phyloP scores from a whole-genome alignment of 805 yeast genomes.

The Geotrichum ghanense region DNA sequence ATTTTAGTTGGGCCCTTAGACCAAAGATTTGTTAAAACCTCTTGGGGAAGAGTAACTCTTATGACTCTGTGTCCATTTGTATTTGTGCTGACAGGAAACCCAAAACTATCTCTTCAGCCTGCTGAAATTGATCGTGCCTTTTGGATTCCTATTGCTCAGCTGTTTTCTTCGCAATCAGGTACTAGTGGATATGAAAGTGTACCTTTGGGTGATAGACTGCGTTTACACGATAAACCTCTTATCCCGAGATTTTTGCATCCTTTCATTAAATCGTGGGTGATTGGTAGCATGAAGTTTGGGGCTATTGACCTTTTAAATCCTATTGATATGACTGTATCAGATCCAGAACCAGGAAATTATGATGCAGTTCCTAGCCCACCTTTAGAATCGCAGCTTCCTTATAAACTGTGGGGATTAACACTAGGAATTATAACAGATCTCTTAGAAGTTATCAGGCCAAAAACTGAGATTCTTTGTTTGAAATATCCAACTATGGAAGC shows the following conservation, averaged over 20 bases:
- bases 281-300: constrained; percentile 21
- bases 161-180: constrained; percentile 12
- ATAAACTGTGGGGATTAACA: constrained; percentile 30
- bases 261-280: constrained; percentile 9
- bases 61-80: constrained; percentile 28
- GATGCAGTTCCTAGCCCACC: constrained; percentile 5
- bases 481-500: constrained; percentile 17
- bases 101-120: constrained; percentile 19
- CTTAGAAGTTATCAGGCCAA: constrained; percentile 17
- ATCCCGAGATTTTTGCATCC: constrained; percentile 7
- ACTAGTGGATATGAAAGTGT: constrained; percentile 12
- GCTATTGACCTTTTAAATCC: constrained; percentile 17
- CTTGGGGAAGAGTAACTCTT: constrained; percentile 24
- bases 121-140: constrained; percentile 28
- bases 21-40: constrained; percentile 24
- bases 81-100: constrained; percentile 17
- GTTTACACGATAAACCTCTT: constrained; percentile 6
- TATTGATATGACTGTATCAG: not conserved
- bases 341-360: constrained; percentile 7
- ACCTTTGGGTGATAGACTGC: constrained; percentile 16
- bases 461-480: constrained; percentile 6
- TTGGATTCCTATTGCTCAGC: constrained; percentile 25
- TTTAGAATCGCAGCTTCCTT: constrained; percentile 14
- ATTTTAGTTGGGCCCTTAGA: constrained; percentile 25
- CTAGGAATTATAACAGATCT: constrained; percentile 25